Percentiles rank a stretch among this genome's conserved stretches.
phyloP scores from a whole-genome alignment of 352 stramenopile genomes.

The Globisporangium irregulare region DNA sequence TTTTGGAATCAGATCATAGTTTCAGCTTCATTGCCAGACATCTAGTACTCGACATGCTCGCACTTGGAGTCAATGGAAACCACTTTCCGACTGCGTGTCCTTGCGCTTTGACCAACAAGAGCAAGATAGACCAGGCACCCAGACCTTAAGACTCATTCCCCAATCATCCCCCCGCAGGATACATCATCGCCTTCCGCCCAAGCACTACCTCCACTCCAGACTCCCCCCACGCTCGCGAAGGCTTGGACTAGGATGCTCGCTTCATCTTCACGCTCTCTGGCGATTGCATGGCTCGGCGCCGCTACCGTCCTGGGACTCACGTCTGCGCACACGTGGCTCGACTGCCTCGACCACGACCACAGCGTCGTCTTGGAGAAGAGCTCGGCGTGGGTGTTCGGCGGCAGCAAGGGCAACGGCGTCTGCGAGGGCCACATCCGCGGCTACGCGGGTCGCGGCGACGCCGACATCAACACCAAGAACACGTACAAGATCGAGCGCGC shows the following conservation, averaged over 20 bases:
- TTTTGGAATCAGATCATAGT: no score
- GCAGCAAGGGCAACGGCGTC: constrained; percentile 22
- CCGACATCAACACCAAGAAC: constrained; percentile 22
- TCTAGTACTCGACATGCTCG: no score
- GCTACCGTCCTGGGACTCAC: neutral
- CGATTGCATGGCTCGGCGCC: neutral
- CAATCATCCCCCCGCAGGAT: constrained; percentile 14
- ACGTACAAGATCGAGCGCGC: constrained; percentile 26
- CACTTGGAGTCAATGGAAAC: neutral
- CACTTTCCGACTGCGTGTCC: no score
- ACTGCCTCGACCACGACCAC: constrained; percentile 38
- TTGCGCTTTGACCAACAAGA: no score
- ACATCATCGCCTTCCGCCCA: neutral
- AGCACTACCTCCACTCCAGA: neutral
- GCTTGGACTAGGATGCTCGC: constrained; percentile 1
- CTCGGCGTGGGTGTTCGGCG: constrained; percentile 26
- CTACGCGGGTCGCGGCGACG: constrained; percentile 26
- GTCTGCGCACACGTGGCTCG: constrained; percentile 29
- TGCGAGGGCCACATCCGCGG: constrained; percentile 38
- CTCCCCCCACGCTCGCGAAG: neutral
- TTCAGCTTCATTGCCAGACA: no score
- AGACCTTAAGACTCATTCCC: constrained; percentile 2
- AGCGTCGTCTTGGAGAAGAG: constrained; percentile 30
- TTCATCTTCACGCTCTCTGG: neutral
- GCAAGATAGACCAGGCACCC: neutral